These are phyloP conservation scores for Glonium stellatum DNA, from an alignment of 495 filamentous ascomycete genomes.

Conservation along the genomic window DNA sequence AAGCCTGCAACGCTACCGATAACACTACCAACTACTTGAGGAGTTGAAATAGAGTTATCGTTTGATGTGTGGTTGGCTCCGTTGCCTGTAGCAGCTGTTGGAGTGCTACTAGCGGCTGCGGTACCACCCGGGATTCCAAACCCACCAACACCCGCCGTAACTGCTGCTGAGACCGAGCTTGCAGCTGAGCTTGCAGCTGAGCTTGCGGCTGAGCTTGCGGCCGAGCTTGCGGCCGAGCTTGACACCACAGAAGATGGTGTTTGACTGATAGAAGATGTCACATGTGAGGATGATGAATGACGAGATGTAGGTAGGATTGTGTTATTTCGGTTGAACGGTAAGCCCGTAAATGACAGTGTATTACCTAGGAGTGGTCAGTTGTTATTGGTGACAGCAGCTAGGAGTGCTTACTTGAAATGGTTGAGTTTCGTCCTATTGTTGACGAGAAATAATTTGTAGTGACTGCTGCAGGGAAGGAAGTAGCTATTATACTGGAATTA, in stretches of 20 bases:
- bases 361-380: neutral
- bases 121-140: neutral
- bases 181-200: neutral
- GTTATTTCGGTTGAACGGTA: neutral
- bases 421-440: neutral
- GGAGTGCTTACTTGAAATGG: neutral
- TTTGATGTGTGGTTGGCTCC: neutral
- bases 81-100: constrained; percentile 3
- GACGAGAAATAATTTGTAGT: neutral
- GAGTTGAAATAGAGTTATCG: constrained; percentile 13
- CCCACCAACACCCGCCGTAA: neutral
- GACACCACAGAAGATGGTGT: neutral
- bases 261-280: neutral
- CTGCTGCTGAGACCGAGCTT: neutral
- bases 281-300: neutral
- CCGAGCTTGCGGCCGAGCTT: neutral
- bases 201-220: neutral
- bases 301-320: neutral
- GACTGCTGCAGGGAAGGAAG: neutral
- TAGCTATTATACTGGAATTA: neutral
- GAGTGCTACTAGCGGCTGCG: neutral
- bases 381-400: neutral
- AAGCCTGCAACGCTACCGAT: constrained; percentile 25
- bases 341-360: neutral
- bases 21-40: constrained; percentile 24